Conservation (phyloP, 208 protist species). For the Jaenimonas drosophilae region DNA sequence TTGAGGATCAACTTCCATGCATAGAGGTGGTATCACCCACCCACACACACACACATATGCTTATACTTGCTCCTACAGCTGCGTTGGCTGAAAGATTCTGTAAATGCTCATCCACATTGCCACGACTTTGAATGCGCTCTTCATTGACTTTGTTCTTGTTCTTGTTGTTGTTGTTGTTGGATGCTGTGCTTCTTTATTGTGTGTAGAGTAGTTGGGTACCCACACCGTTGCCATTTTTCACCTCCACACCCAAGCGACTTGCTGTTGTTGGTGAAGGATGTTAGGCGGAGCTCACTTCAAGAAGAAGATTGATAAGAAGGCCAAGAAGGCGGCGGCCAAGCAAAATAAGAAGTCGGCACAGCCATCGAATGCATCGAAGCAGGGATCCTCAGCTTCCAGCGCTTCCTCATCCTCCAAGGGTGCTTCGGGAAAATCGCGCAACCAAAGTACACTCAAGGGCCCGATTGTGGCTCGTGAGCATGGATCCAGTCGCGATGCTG, state of each 20-base stretch:
- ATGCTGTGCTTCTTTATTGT: conserved; percentile 1
- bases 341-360: conserved; percentile 2
- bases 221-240: not conserved
- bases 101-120: no score
- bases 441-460: conserved; percentile 56
- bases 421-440: conserved; percentile 6
- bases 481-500: conserved; percentile 40
- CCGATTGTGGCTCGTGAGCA: conserved; percentile 37
- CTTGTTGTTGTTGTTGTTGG: not conserved
- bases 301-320: conserved; percentile 63
- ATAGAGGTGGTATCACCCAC: no score
- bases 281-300: conserved; percentile 50
- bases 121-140: no score
- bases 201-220: not conserved
- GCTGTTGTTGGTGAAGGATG: conserved; percentile 13
- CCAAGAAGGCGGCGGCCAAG: conserved; percentile 43
- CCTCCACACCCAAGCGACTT: not conserved
- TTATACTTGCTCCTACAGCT: no score
- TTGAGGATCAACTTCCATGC: no score
- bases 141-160: not conserved
- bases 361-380: not conserved
- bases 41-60: no score
- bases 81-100: no score
- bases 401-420: not conserved
- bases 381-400: not conserved